Evolutionary conservation across 192 early-diverging fungal genomes (phyloP), one percentile per base, ranked within the genome.

Genomic region (Umbelopsis sp.): DNA sequence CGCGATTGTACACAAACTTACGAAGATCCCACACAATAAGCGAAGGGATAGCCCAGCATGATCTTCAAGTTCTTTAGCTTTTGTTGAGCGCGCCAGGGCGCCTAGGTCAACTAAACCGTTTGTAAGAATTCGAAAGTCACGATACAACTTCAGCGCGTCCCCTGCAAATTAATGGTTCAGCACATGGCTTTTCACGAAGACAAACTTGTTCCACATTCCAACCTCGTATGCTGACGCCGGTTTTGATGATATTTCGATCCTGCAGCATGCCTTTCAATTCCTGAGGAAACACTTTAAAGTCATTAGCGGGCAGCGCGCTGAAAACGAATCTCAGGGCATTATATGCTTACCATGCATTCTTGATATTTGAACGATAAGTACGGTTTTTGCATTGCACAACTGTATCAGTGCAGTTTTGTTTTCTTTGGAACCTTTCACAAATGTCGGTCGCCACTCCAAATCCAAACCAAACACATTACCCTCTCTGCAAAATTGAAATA

Each of bases 391-490:
- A 35, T 45, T 55, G 13, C 76, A 78, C 7, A 78, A 64, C 20
- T 78, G 76, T 18, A 78, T 49, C 5, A 78, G 20, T 6, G 68
- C 45, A 18, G 69, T 66, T n/a, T 78, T 78, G 11, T 78, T 78
- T 46, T 78, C 68, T 27, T 41, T 20, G 41, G 18, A 22, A 2
- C 69, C 61, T 52, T 72, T 73, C 11, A 66, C 46, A 64, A 78
- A 78, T 4, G 68, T 66, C 18, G 76, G 76, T 30, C 48, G 68
- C 76, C 76, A 78, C 47, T 78, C 76, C 46, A 78, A 46, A 70
- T 78, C 76, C 13, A 78, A 61, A 1, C 76, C 76, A 70, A 73
- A 78, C 15, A 49, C 46, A 12, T 64, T 41, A 4, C 46, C 64
- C 27, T 72, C 64, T 46, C 71, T 67, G 22, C 25, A 25, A 52